phyloP scores from a whole-genome alignment of 1,139 yeast species.

The Candida buenavistaensis region DNA sequence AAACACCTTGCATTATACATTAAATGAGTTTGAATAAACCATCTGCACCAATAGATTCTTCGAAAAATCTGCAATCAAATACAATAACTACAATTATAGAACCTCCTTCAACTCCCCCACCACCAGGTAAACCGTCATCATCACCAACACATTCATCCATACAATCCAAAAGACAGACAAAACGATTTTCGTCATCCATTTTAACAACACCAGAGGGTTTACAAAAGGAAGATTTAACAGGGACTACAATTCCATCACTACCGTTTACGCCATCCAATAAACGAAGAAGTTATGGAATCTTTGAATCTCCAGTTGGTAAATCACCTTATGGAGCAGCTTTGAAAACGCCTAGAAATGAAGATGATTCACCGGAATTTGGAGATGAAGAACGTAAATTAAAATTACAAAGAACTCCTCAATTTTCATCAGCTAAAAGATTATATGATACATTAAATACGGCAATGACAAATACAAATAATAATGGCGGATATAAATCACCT shows the following conservation, averaged over 20 bases:
- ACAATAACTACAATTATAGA: conserved; percentile 17
- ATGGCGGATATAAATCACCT: background rate
- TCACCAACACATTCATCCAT: background rate
- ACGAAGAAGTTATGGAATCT: conserved; percentile 30
- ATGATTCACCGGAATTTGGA: conserved; percentile 16
- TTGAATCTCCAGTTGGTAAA: conserved; percentile 35
- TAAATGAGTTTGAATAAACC: conserved; percentile 27
- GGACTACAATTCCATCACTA: conserved; percentile 13
- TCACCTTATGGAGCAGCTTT: conserved; percentile 32
- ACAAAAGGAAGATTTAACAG: conserved; percentile 22
- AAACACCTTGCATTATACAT: background rate
- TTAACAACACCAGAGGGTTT: conserved; percentile 44
- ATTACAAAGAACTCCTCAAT: conserved; percentile 42
- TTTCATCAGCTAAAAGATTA: conserved; percentile 41
- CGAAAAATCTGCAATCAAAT: conserved; percentile 10
- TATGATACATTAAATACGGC: conserved; percentile 16
- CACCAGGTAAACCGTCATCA: conserved; percentile 13
- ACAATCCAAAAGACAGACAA: conserved; percentile 1
- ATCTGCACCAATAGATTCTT: conserved; percentile 34
- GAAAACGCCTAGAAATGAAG: conserved; percentile 40
- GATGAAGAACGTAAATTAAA: conserved; percentile 23
- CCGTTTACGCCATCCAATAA: conserved; percentile 46
- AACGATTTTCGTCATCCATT: conserved; percentile 17
- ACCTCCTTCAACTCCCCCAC: conserved; percentile 32
- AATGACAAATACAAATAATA: conserved; percentile 14